Conservation (phyloP, 805 yeast genomes). For the Yarrowia keelungensis region DNA sequence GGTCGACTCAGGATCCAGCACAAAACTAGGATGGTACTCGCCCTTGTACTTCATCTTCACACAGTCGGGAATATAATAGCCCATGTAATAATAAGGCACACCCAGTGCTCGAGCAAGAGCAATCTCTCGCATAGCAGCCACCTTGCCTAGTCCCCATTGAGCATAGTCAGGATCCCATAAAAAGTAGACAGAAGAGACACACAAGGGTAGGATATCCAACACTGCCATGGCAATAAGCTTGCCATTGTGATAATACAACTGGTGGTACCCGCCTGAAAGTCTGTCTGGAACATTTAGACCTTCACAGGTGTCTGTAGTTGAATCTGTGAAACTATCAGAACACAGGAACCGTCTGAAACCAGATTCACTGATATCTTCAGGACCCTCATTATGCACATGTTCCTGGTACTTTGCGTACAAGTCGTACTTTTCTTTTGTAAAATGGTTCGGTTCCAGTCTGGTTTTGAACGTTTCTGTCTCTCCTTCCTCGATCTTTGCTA, state of each 20-base stretch:
- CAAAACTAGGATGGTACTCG: slow-evolving; percentile 56
- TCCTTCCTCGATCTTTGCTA: slow-evolving; percentile 52
- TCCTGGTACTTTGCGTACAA: slow-evolving; percentile 66
- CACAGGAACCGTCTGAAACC: slow-evolving; percentile 75
- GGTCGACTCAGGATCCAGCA: slow-evolving; percentile 48
- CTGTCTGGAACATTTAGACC: slow-evolving; percentile 26
- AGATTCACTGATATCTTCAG: slow-evolving; percentile 52
- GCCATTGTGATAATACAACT: slow-evolving; percentile 71
- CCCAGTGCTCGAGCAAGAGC: slow-evolving; percentile 58
- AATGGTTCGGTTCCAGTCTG: slow-evolving; percentile 59
- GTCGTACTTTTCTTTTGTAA: slow-evolving; percentile 64
- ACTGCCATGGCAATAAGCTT: slow-evolving; percentile 77
- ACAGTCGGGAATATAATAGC: slow-evolving; percentile 81
- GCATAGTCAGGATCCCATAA: slow-evolving; percentile 86
- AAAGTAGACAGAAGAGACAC: slow-evolving; percentile 81
- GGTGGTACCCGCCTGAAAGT: slow-evolving; percentile 72
- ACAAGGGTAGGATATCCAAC: slow-evolving; percentile 72
- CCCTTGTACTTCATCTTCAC: slow-evolving; percentile 82
- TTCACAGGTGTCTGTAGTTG: not conserved
- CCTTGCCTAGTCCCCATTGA: slow-evolving; percentile 73
- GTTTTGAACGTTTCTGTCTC: slow-evolving; percentile 47
- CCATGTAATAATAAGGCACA: slow-evolving; percentile 71
- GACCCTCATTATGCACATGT: slow-evolving; percentile 67
- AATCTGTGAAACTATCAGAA: slow-evolving; percentile 48
- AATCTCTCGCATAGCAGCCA: slow-evolving; percentile 77